Base-by-base conservation (phyloP, 257 asterid genomes). In the Lycium ferocissimum region DNA sequence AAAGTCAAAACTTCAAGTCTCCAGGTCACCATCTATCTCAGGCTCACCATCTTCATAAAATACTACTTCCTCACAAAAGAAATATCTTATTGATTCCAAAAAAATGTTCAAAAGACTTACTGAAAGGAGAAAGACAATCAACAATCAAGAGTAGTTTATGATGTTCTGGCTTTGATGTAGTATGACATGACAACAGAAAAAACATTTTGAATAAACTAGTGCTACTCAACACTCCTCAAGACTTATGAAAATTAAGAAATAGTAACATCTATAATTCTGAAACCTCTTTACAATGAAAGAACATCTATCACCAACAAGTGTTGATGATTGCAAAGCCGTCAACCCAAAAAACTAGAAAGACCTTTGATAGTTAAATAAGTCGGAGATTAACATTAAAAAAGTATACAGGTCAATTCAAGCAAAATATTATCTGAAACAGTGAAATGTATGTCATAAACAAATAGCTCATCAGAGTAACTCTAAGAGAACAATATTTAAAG, bases 21-120 rank as follows among this genome's bases (percentile, higher is more conserved):
- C 98, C 99, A 82, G 98, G 86, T 92, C 99, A 76, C 99, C 99
- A 89, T 96, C 99, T 87, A 93, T 85, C 85, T 87, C 90, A 79
- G 99, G 98, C 89, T 95, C 99, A 79, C 99, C 99, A 18, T 96
- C 99, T 87, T 95, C 98, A 75, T 91, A 94, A 86, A 96, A 96
- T 78, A 94, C 90, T 83, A 96, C 95, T 89, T 95, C 99, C 99
- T 96, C 92, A 70, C 63, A 82, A 85, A 38, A 70, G 78, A 70
- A 85, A 69, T 0, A 18, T 35, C n/a, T 9, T 57, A 51, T 22
- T 40, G n/a, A 40, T 51, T 3, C 10, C 33, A 49, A 15, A 51
- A 62, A 47, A 13, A 20, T 62, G 70, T 15, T 70, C 33, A 8
- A 70, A 38, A 38, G 51, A 38, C 78, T 38, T 7, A 7, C 37